These are phyloP conservation scores for Urochloa ruziziensis DNA, from an alignment of 176 grass and related monocot genomes.

Conservation along the genomic window DNA sequence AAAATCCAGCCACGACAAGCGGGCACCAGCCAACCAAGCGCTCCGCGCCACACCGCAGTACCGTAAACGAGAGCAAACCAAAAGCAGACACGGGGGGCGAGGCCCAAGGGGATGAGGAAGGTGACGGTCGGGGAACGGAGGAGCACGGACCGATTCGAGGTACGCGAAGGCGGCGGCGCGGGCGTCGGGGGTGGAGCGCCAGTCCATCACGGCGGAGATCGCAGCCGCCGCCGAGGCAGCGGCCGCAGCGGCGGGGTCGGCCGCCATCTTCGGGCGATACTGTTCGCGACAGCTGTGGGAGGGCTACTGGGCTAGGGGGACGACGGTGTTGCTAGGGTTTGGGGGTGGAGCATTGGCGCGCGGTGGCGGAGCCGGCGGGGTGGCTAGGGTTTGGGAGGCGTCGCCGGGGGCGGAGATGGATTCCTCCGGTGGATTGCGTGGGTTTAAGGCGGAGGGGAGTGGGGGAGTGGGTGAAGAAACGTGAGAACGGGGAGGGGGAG, in stretches of 20 bases:
- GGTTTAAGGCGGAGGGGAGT: conserved; percentile 24
- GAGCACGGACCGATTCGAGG: conserved; percentile 75
- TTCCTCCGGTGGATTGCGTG: conserved; percentile 28
- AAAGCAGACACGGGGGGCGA: background rate
- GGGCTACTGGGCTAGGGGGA: background rate
- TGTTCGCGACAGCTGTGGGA: background rate
- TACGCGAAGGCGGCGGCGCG: conserved; percentile 77
- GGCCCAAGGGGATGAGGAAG: background rate
- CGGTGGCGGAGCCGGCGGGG: background rate
- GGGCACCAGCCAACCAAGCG: background rate
- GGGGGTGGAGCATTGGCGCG: conserved; percentile 29
- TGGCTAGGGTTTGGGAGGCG: conserved; percentile 44
- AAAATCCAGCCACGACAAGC: background rate
- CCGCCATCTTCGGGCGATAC: conserved; percentile 50
- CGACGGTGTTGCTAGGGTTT: conserved; percentile 1
- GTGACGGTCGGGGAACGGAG: background rate
- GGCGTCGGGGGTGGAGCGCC: conserved; percentile 71
- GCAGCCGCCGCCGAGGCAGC: conserved; percentile 54
- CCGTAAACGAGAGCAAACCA: background rate
- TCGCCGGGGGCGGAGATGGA: conserved; percentile 14
- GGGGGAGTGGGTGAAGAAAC: conserved; percentile 6
- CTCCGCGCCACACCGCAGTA: background rate
- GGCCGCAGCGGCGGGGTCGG: conserved; percentile 37
- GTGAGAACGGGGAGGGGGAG: background rate
- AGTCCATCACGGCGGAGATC: conserved; percentile 86